phyloP scores from a whole-genome alignment of 2,329 filamentous ascomycete genomes.

The Colletotrichum kahawae region DNA sequence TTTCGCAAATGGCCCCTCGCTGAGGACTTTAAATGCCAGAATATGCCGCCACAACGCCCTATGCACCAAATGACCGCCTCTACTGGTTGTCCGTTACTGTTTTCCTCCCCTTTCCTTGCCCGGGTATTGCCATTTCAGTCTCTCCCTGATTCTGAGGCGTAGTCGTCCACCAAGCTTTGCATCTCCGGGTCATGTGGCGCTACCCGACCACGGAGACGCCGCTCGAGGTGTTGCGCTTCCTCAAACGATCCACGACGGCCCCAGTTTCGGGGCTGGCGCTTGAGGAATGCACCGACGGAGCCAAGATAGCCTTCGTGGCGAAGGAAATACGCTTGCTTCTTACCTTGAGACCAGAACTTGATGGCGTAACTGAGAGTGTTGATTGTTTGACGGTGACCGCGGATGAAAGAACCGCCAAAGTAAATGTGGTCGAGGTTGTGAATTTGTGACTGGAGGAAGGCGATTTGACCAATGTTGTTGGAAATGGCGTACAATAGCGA shows the following conservation, averaged over 20 bases:
- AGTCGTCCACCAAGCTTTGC: slow-evolving; percentile 22
- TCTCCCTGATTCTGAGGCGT: slow-evolving; percentile 16
- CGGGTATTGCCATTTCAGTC: background rate
- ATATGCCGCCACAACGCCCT: slow-evolving; percentile 6
- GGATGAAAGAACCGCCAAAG: slow-evolving; percentile 96
- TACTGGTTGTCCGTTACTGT: background rate
- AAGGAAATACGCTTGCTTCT: slow-evolving; percentile 94
- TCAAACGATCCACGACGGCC: slow-evolving; percentile 82
- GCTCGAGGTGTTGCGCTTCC: slow-evolving; percentile 33
- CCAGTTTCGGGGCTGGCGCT: slow-evolving; percentile 90
- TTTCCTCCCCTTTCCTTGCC: background rate
- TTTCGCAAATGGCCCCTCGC: background rate
- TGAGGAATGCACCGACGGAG: slow-evolving; percentile 91
- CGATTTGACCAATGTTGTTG: slow-evolving; percentile 98
- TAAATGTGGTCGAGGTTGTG: slow-evolving; percentile 92
- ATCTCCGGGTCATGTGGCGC: slow-evolving; percentile 19
- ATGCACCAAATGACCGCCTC: background rate
- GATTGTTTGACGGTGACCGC: slow-evolving; percentile 96
- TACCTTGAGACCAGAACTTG: slow-evolving; percentile 94
- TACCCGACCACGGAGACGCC: background rate
- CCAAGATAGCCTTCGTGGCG: slow-evolving; percentile 96
- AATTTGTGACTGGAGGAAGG: slow-evolving; percentile 95
- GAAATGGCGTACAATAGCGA: slow-evolving; percentile 94
- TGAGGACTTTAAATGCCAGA: background rate
- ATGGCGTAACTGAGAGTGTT: slow-evolving; percentile 97